Percentiles rank a stretch among this genome's conserved stretches.
These are phyloP conservation scores for Anacardium occidentale DNA, from an alignment of 345 rosid species.

Conservation along the genomic window DNA sequence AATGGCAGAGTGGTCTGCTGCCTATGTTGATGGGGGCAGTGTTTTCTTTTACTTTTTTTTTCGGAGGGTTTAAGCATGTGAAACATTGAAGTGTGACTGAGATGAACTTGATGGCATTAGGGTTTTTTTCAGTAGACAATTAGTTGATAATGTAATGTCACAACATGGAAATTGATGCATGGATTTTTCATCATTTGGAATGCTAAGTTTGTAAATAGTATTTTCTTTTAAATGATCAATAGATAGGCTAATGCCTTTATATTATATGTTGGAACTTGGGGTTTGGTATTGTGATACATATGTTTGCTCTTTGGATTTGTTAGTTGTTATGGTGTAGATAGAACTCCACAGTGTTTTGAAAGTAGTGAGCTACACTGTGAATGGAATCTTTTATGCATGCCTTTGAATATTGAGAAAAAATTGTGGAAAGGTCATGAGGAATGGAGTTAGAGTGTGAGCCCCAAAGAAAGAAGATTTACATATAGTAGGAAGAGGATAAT, in stretches of 20 bases:
- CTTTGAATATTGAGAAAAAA: constrained; percentile 2
- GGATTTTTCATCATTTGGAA: background rate
- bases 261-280: background rate
- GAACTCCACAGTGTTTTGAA: background rate
- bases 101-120: background rate
- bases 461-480: background rate
- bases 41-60: background rate
- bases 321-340: background rate
- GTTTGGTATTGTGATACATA: background rate
- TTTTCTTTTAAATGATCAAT: background rate
- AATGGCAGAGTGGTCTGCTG: constrained; percentile 3
- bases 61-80: background rate
- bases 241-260: background rate
- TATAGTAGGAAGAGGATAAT: background rate
- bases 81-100: background rate
- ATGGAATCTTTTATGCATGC: background rate
- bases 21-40: background rate
- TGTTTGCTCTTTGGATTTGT: background rate
- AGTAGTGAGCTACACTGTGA: background rate
- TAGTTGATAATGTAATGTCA: background rate
- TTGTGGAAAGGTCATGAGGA: background rate
- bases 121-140: background rate
- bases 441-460: background rate
- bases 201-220: background rate
- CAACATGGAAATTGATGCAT: background rate